Percentiles rank a stretch among this genome's conserved stretches.
Conservation (phyloP, 345 rosid species). For the Turritis glabra region DNA sequence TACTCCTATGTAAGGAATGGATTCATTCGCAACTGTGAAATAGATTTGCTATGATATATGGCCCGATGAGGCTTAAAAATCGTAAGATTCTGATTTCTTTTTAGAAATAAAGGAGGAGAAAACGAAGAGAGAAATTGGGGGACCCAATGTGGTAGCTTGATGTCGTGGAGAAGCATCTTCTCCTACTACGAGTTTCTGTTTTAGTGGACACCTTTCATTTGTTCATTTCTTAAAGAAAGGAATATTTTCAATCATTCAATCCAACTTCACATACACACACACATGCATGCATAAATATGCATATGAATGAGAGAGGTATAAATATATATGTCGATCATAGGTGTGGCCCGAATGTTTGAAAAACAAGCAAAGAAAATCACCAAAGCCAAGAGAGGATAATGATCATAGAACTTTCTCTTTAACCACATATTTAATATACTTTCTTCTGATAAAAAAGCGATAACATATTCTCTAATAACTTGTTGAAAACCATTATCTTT, state of each 20-base stretch:
- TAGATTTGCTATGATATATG: not conserved
- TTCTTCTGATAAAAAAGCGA: slow-evolving; percentile 6
- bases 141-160: slow-evolving; percentile 39
- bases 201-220: slow-evolving; percentile 39
- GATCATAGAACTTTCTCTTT: slow-evolving; percentile 56
- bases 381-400: slow-evolving; percentile 41
- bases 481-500: slow-evolving; percentile 22
- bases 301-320: slow-evolving; percentile 13
- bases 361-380: slow-evolving; percentile 56
- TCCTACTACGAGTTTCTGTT: slow-evolving; percentile 36
- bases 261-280: slow-evolving; percentile 34
- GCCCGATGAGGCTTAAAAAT: slow-evolving; percentile 12
- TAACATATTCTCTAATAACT: slow-evolving; percentile 37
- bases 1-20: not conserved
- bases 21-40: not conserved
- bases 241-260: slow-evolving; percentile 42
- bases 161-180: slow-evolving; percentile 46
- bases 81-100: not conserved
- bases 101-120: slow-evolving; percentile 41
- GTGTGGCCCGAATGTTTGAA: slow-evolving; percentile 79
- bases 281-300: slow-evolving; percentile 37
- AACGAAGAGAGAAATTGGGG: slow-evolving; percentile 34
- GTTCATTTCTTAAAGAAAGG: slow-evolving; percentile 42
- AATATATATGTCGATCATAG: slow-evolving; percentile 26
- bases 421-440: slow-evolving; percentile 47